A percentile compares a stretch with the other conserved stretches of the same genome.
These are phyloP conservation scores for Fraxinus xanthoxyloides DNA, from an alignment of 305 asterid species.

Conservation along the genomic window DNA sequence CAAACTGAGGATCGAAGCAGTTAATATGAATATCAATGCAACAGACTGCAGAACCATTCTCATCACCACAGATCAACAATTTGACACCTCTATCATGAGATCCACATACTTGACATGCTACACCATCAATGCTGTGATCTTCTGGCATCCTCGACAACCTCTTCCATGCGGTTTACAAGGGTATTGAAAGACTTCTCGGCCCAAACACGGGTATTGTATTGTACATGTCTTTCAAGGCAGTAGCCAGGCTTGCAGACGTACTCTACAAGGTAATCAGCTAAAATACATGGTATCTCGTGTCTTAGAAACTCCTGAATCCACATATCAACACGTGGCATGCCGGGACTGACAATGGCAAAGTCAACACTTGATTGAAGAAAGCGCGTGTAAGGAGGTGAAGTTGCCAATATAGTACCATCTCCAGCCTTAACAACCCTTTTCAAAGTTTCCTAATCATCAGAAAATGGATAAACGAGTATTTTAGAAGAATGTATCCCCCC, in stretches of 20 bases:
- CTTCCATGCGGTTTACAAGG: conserved; percentile 39
- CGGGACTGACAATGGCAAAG: conserved; percentile 74
- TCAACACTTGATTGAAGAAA: conserved; percentile 59
- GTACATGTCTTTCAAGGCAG: conserved; percentile 73
- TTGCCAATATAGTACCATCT: conserved; percentile 80
- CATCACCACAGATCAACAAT: conserved; percentile 64
- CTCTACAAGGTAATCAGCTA: conserved; percentile 82
- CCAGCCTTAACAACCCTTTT: conserved; percentile 87
- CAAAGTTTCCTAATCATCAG: conserved; percentile 63
- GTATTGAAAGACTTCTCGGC: conserved; percentile 63
- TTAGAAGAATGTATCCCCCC: neutral
- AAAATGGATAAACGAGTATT: neutral
- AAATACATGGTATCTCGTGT: conserved; percentile 75
- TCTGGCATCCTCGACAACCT: conserved; percentile 38
- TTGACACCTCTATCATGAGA: conserved; percentile 53
- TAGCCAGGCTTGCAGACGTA: conserved; percentile 90
- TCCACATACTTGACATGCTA: conserved; percentile 55
- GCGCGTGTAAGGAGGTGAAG: conserved; percentile 87
- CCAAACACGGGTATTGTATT: conserved; percentile 69
- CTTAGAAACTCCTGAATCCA: conserved; percentile 88
- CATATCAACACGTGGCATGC: conserved; percentile 68
- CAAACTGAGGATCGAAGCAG: conserved; percentile 65
- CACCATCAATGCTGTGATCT: conserved; percentile 28
- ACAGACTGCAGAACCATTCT: conserved; percentile 51
- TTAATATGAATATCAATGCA: conserved; percentile 53